Conservation (phyloP, 2,329 filamentous ascomycete genomes). For the Cercospora sp. region DNA sequence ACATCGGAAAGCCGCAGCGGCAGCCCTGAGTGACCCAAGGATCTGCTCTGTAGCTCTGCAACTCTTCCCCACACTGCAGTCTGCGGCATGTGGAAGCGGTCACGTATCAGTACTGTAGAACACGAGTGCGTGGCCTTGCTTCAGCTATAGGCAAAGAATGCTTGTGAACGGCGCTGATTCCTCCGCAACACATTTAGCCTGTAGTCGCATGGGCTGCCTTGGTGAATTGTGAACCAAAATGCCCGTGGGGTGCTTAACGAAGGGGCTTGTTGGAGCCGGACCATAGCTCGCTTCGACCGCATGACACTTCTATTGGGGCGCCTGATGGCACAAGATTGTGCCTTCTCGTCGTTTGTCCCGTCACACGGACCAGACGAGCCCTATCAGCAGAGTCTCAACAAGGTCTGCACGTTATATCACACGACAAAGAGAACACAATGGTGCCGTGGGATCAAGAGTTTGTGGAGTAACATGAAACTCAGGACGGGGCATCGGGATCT, state of each 20-base stretch:
- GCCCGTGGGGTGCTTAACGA: background rate
- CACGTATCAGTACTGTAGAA: background rate
- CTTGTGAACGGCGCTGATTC: background rate
- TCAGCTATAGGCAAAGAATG: background rate
- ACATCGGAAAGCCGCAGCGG: background rate
- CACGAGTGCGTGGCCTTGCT: background rate
- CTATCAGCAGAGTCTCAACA: background rate
- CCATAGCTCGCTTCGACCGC: background rate
- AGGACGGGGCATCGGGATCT: slow-evolving; percentile 3
- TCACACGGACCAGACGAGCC: background rate
- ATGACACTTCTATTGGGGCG: background rate
- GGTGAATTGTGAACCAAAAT: background rate
- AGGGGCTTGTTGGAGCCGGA: background rate
- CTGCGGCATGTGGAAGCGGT: background rate
- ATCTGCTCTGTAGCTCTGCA: background rate
- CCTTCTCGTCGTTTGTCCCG: background rate
- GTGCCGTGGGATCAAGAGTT: background rate
- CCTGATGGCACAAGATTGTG: background rate
- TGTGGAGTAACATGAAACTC: background rate
- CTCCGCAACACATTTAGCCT: background rate
- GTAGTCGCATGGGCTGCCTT: background rate
- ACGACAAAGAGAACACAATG: background rate
- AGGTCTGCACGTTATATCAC: background rate
- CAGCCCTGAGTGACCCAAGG: background rate
- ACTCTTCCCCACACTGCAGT: background rate